Conservation (phyloP, 106 monocot species). For the Ottelia alismoides region DNA sequence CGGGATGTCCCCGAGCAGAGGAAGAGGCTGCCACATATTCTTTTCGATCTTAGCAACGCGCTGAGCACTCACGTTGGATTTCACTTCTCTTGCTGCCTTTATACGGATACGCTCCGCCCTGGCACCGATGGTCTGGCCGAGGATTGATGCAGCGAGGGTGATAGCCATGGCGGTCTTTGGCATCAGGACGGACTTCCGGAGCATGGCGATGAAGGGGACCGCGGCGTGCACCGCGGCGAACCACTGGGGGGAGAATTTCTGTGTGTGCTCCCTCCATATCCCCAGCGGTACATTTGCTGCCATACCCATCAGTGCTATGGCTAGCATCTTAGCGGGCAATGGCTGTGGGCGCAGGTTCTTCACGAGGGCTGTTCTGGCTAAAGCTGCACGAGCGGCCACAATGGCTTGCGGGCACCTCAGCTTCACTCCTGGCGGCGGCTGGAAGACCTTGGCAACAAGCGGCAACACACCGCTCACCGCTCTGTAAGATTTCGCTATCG, state of each 20-base stretch:
- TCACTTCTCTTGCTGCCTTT: too few species aligned
- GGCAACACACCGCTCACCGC: constrained; percentile 55
- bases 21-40: too few species aligned
- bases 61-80: too few species aligned
- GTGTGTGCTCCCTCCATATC: constrained; percentile 70
- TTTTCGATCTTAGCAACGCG: too few species aligned
- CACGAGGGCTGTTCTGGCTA: constrained; percentile 46
- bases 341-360: constrained; percentile 69
- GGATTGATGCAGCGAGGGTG: constrained; percentile 59
- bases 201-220: too few species aligned
- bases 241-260: constrained; percentile 70
- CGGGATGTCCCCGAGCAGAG: too few species aligned
- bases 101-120: constrained; percentile 50
- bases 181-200: too few species aligned
- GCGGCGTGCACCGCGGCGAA: constrained; percentile 63
- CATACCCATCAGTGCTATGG: constrained; percentile 55
- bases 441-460: constrained; percentile 48
- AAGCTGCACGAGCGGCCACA: constrained; percentile 58
- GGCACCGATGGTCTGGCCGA: constrained; percentile 65
- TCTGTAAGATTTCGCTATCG: too few species aligned
- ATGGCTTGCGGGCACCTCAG: constrained; percentile 48
- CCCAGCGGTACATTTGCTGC: constrained; percentile 68
- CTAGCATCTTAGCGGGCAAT: constrained; percentile 45
- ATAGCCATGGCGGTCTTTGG: too few species aligned
- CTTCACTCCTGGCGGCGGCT: constrained; percentile 52